These are phyloP conservation scores for Lasiodiplodia sp. DNA, from an alignment of 2,329 filamentous ascomycete genomes.

Conservation along the genomic window DNA sequence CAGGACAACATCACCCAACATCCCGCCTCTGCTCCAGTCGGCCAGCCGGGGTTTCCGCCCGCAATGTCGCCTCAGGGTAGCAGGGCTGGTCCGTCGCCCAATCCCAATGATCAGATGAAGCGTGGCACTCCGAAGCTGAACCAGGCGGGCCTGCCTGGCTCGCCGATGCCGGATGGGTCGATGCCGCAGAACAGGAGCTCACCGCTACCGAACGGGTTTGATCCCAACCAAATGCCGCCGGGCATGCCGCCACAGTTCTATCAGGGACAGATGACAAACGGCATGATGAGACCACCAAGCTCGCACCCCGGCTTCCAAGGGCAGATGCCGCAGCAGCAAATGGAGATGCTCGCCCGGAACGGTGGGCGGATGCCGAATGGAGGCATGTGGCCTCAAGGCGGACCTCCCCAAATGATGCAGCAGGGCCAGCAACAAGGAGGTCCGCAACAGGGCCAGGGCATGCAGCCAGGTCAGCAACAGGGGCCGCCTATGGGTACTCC, in stretches of 20 bases:
- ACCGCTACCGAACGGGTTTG: conserved; percentile 66
- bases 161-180: conserved; percentile 73
- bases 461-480: conserved; percentile 60
- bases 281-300: conserved; percentile 64
- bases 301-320: conserved; percentile 63
- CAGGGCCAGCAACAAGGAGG: conserved; percentile 37
- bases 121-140: conserved; percentile 78
- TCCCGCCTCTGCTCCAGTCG: conserved; percentile 52
- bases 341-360: conserved; percentile 50
- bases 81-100: conserved; percentile 76
- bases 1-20: conserved; percentile 70
- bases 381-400: conserved; percentile 43
- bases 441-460: conserved; percentile 46
- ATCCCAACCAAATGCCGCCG: conserved; percentile 58
- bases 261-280: conserved; percentile 44
- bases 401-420: conserved; percentile 62
- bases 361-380: conserved; percentile 48
- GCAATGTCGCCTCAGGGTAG: conserved; percentile 74
- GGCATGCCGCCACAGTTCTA: conserved; percentile 51
- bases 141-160: conserved; percentile 69
- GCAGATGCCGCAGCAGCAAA: conserved; percentile 68
- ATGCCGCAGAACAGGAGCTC: conserved; percentile 68
- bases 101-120: conserved; percentile 80
- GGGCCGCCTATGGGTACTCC: conserved; percentile 69
- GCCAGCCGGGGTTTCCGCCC: conserved; percentile 64